Evolutionary conservation across 345 rosid genomes (phyloP), one percentile per base, ranked within the genome.

Genomic region (Salix viminalis): DNA sequence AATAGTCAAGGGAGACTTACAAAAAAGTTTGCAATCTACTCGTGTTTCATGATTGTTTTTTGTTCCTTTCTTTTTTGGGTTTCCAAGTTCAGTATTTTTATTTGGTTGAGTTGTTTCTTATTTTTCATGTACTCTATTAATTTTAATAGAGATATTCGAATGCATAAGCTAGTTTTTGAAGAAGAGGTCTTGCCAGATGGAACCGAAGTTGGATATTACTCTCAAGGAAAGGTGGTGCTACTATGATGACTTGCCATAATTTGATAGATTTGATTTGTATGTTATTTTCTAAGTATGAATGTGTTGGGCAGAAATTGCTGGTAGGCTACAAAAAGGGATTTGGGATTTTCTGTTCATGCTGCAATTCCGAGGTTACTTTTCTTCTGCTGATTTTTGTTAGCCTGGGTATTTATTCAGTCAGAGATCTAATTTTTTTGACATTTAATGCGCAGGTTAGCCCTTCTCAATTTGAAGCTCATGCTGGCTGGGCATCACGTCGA

Each of bases 401-500:
- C 48, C 39, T 56, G 39, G 26, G 23, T 73, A 52, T 36, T 39
- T 21, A 54, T 62, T 23, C 26, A 11, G 23, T 65, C 77, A 58
- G 73, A 72, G 66, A 71, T 50, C 79, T 72, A 37, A 68, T 68
- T 62, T 73, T 77, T 5, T 77, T 79, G 70, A 30, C 67, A 24
- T 82, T 78, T 72, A 76, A 76, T 62, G 83, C 44, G 72, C 92
- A 95, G 98, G 83, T 95, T 75, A 95, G 99, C 77, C 94, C 99
- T 44, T 95, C 99, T 58, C 83, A 69, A 54, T 95, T 95, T 84
- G 99, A 95, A 90, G 91, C 97, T 79, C 99, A 95, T 91, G 99
- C 99, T 81, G 99, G 99, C 77, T 93, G 86, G 86, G 90, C 97
- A 65, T 77, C 86, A 67, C 97, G 99, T 67, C 90, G 97, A 75